Evolutionary conservation across 331 rosid genomes (phyloP), one percentile per base, ranked within the genome.

Genomic region (Malus hybrid): DNA sequence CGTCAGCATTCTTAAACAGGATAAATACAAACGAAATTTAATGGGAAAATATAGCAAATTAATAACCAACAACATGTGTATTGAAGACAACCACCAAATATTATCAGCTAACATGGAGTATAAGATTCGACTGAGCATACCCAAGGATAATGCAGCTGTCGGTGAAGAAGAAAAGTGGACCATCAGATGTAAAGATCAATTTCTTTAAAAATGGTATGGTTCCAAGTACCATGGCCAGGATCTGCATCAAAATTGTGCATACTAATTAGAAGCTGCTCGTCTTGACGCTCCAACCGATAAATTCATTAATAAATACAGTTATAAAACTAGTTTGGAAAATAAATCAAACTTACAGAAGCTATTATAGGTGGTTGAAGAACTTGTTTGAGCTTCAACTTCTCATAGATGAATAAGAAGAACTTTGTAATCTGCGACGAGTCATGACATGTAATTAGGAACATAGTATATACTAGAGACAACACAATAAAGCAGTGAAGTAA

Each of bases 141-240:
- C 99, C 99, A 54, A 95, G 97, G 78, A 95, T 95, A 73, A 83
- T 90, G 91, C 99, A 95, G 86, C 98, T 95, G 81, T 95, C 98
- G 15, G 98, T 95, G 85, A 95, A 89, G 90, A 95, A 95, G 82
- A 88, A 95, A 24, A 95, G 71, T 39, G 99, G 98, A 83, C 91
- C 97, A 78, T 85, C 94, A 11, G 89, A 22, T 55, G 93, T 86
- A 73, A 95, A 88, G 80, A 95, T 89, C 75, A 87, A 78, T 74
- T 68, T 60, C 89, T 90, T 95, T 16, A 89, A 77, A 84, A 89
- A 80, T 70, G 99, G 99, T 68, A 88, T 71, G 12, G 88, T 82
- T 39, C 99, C 99, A 66, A 95, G 78, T 68, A 44, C 66, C 99
- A 95, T 95, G 74, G 99, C 99, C 28, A 95, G 85, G 80, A 95